Evolutionary conservation across 129 eudicot species (phyloP).

Genomic region (Calendula officinalis): DNA sequence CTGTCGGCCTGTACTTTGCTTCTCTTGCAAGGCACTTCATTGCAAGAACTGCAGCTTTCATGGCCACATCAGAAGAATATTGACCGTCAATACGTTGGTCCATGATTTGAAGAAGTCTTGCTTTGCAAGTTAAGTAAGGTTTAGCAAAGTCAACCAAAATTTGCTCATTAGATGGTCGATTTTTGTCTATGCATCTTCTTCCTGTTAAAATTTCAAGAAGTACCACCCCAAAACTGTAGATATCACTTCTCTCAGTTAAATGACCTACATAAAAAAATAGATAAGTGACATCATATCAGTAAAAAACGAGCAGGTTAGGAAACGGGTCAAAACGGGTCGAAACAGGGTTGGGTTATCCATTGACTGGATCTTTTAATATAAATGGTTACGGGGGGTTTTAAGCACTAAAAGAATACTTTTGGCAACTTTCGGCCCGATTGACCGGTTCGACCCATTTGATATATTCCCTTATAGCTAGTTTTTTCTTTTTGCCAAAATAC

Average conservation of each 20-base stretch:
- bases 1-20: slow-evolving; percentile 63
- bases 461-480: too few species aligned
- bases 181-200: slow-evolving; percentile 62
- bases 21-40: slow-evolving; percentile 61
- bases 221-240: slow-evolving; percentile 93
- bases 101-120: slow-evolving; percentile 58
- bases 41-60: slow-evolving; percentile 59
- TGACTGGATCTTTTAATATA: neutral
- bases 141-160: slow-evolving; percentile 67
- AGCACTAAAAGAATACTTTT: neutral
- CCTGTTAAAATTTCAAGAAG: slow-evolving; percentile 84
- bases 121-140: slow-evolving; percentile 69
- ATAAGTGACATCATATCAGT: slow-evolving; percentile 2
- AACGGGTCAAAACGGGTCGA: neutral
- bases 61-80: slow-evolving; percentile 51
- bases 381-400: neutral
- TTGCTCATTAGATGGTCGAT: slow-evolving; percentile 71
- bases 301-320: neutral
- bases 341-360: neutral
- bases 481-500: too few species aligned
- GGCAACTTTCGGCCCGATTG: neutral
- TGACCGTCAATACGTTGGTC: slow-evolving; percentile 71
- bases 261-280: slow-evolving; percentile 61
- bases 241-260: slow-evolving; percentile 76
- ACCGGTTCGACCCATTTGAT: neutral